A percentile compares a stretch with the other conserved stretches of the same genome.
Conservation (phyloP, 495 filamentous ascomycete genomes). For the Echria macrotheca region DNA sequence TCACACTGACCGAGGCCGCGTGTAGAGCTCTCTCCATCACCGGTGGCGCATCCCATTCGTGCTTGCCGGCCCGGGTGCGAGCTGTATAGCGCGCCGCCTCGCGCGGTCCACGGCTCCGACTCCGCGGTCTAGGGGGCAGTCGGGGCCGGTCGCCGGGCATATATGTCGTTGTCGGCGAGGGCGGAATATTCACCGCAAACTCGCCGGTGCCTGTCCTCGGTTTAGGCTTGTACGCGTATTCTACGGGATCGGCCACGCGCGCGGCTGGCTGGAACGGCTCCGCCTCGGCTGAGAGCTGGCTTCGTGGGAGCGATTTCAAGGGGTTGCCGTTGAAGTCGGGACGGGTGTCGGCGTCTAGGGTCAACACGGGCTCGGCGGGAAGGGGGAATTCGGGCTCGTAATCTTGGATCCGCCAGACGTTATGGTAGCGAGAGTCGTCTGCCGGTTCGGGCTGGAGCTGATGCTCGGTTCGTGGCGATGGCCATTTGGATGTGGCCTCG, state of each 20-base stretch:
- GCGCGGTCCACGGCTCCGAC: constrained; percentile 7
- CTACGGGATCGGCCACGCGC: not conserved
- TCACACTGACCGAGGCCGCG: constrained; percentile 24
- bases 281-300: constrained; percentile 13
- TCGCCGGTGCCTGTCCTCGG: not conserved
- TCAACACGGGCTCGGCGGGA: constrained; percentile 2
- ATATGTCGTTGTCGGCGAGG: constrained; percentile 14
- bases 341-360: not conserved
- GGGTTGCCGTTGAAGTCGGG: constrained; percentile 12
- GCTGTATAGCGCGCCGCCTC: not conserved
- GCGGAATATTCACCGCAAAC: constrained; percentile 18
- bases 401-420: constrained; percentile 14
- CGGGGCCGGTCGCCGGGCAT: not conserved
- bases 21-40: constrained; percentile 23
- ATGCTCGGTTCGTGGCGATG: not conserved
- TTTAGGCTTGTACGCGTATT: constrained; percentile 9
- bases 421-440: constrained; percentile 2
- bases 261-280: constrained; percentile 5
- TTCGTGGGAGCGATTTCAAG: constrained; percentile 10
- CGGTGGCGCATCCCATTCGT: constrained; percentile 24
- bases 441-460: not conserved
- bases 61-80: constrained; percentile 4
- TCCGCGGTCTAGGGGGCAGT: constrained; percentile 1
- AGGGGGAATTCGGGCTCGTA: constrained; percentile 15
- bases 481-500: not conserved